Base-by-base conservation (phyloP, 495 filamentous ascomycete species). In the Glonium stellatum region DNA sequence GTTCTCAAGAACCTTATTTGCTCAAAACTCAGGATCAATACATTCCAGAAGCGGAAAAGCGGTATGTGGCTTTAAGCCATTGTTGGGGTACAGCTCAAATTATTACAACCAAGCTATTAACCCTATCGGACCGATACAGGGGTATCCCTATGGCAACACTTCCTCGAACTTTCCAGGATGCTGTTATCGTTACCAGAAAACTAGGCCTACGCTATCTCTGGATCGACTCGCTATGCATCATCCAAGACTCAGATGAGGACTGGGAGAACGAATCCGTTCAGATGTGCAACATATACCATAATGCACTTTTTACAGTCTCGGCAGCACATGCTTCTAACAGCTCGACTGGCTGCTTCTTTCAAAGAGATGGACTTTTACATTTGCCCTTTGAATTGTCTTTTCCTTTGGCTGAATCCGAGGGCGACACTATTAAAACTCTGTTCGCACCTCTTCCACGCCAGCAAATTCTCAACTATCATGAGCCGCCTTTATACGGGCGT, bases 91-190 rank as follows among this genome's bases (percentile, higher is more conserved):
- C 22, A 5, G 34, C 21, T 5, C 49, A 57, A n/a, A 46, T 55
- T 13, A 60, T 60, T 21, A 55, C 23, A 10, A 60, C 58, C 4
- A 34, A 22, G 18, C 11, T n/a, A n/a, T 27, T 10, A 18, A 60
- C 27, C 34, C 35, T 57, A 52, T 9, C 25, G 4, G 50, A 37
- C 5, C 55, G 46, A 15, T 39, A 18, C 4, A 23, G 22, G 35
- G 34, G 35, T 1, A 59, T 59, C 15, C n/a, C 39, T 21, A 31
- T 47, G 11, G 37, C 15, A 37, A n/a, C 23, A 18, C 42, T 55
- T 10, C 47, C 58, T 15, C 55, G 19, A 25, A 61, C 58, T 11
- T 61, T 61, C 34, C 51, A 49, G 23, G 57, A 60, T 5, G 57
- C 50, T 23, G 22, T 60, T 2, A 23, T 41, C n/a, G 44, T 36